Conservation (phyloP, 2,329 filamentous ascomycete genomes). For the Sporothrix brasiliensis region DNA sequence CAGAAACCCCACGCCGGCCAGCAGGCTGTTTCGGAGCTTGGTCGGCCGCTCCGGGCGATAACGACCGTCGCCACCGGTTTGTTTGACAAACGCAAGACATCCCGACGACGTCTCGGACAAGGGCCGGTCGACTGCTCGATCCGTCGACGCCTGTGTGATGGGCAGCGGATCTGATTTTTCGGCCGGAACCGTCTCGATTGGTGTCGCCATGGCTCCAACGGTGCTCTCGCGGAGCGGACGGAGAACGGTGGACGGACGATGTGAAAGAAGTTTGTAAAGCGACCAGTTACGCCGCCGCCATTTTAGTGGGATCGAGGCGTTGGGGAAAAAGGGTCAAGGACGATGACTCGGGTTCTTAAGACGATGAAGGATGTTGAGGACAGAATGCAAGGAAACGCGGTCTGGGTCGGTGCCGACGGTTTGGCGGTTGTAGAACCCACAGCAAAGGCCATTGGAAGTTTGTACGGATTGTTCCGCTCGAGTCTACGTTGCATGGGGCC, state of each 20-base stretch:
- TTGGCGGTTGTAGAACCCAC: too few species aligned
- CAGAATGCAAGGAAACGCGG: background rate
- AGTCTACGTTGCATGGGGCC: too few species aligned
- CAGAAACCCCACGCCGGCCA: background rate
- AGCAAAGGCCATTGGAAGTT: too few species aligned
- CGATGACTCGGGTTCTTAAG: background rate
- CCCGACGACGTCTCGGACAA: background rate
- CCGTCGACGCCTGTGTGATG: background rate
- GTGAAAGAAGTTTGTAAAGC: background rate
- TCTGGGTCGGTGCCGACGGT: background rate
- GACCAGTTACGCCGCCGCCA: background rate
- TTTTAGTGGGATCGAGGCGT: background rate
- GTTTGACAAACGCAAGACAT: background rate
- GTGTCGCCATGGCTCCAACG: background rate
- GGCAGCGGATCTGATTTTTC: background rate
- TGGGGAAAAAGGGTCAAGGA: background rate
- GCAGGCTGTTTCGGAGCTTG: background rate
- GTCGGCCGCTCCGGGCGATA: background rate
- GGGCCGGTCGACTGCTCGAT: background rate
- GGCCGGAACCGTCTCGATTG: background rate
- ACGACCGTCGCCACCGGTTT: background rate
- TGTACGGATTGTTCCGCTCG: too few species aligned
- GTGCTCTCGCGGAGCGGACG: background rate
- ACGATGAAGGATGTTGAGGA: background rate
- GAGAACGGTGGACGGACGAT: background rate